These are phyloP conservation scores for Ceratobasidium papillatum DNA, from an alignment of 1,284 basidiomycete genomes.

Conservation along the genomic window DNA sequence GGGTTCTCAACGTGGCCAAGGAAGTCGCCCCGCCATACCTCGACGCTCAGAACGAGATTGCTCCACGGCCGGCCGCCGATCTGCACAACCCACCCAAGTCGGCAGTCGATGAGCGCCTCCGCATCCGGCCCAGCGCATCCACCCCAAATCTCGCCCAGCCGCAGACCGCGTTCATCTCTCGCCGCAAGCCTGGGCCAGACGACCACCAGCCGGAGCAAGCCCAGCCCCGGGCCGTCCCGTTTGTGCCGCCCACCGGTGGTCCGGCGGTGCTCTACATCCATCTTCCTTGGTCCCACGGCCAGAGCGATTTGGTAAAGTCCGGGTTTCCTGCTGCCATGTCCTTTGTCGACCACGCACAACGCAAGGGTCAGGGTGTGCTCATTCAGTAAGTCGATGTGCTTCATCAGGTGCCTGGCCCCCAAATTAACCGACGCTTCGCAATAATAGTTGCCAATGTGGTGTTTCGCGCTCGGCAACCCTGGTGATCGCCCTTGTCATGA, in stretches of 20 bases:
- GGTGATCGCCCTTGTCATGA: conserved; percentile 94
- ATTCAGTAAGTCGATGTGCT: conserved; percentile 69
- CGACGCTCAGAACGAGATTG: conserved; percentile 47
- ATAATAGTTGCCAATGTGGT: conserved; percentile 88
- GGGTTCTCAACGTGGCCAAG: conserved; percentile 94
- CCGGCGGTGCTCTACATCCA: conserved; percentile 91
- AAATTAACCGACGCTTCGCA: conserved; percentile 41
- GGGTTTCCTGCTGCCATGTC: conserved; percentile 82
- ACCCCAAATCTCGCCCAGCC: conserved; percentile 68
- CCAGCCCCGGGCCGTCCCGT: conserved; percentile 24
- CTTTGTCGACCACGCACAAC: conserved; percentile 80
- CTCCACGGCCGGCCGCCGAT: conserved; percentile 50
- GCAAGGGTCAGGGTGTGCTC: conserved; percentile 78
- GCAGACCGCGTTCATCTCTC: conserved; percentile 64
- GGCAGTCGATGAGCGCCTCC: conserved; percentile 57
- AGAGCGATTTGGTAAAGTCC: conserved; percentile 80
- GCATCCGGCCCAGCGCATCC: conserved; percentile 63
- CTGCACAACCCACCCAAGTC: conserved; percentile 38
- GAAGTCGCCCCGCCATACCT: conserved; percentile 82
- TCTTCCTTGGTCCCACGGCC: conserved; percentile 93
- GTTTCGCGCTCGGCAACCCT: conserved; percentile 94
- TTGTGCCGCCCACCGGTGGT: conserved; percentile 69
- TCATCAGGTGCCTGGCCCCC: conserved; percentile 27
- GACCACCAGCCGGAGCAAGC: neutral
- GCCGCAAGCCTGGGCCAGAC: conserved; percentile 42